Percentiles rank a stretch among this genome's conserved stretches.
Evolutionary conservation across 2,329 filamentous ascomycete genomes (phyloP).

Genomic region (Microcyclosporella mali): DNA sequence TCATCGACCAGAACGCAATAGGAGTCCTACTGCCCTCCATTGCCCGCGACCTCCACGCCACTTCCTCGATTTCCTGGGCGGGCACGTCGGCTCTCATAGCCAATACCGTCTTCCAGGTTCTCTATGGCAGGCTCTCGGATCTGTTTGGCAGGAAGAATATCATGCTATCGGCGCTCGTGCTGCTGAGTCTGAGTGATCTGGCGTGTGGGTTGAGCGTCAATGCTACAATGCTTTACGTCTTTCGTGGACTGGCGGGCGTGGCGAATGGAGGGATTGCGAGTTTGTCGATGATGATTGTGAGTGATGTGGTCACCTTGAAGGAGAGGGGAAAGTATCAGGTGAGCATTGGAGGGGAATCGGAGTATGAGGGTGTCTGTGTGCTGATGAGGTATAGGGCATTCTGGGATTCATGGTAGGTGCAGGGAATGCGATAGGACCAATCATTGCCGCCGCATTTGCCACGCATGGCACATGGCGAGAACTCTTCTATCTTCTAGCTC

Average conservation of each 20-base stretch:
- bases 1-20: constrained; percentile 54
- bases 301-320: constrained; percentile 54
- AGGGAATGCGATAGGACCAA: constrained; percentile 44
- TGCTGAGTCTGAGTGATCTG: constrained; percentile 53
- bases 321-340: constrained; percentile 50
- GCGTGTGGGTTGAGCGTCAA: constrained; percentile 53
- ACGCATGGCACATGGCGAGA: constrained; percentile 40
- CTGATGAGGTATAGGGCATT: constrained; percentile 26
- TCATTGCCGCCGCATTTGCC: constrained; percentile 43
- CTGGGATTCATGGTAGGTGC: constrained; percentile 40
- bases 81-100: constrained; percentile 50
- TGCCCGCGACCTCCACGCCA: constrained; percentile 33
- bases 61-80: constrained; percentile 50
- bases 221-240: constrained; percentile 55
- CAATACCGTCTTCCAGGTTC: constrained; percentile 58
- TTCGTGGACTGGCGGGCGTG: constrained; percentile 56
- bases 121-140: constrained; percentile 49
- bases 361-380: no score
- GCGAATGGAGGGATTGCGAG: constrained; percentile 56
- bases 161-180: constrained; percentile 47
- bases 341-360: neutral
- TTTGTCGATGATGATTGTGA: constrained; percentile 56
- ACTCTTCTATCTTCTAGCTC: constrained; percentile 48
- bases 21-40: constrained; percentile 36
- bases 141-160: constrained; percentile 48